Percentiles rank a stretch among this genome's conserved stretches.
Conservation (phyloP, 495 filamentous ascomycete genomes). For the Aspergillus avenaceus region DNA sequence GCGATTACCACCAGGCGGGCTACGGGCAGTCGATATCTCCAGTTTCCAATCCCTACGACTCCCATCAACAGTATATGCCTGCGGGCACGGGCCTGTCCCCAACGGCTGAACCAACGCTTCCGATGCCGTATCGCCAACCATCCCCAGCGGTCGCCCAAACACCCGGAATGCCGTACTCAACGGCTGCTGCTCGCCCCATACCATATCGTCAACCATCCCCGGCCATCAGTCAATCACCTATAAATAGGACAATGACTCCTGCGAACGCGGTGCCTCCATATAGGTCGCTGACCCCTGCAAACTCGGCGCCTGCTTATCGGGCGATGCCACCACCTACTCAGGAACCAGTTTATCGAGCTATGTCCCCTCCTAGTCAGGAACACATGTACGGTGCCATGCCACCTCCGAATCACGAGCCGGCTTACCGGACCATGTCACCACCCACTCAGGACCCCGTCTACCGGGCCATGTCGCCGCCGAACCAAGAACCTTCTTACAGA, state of each 20-base stretch:
- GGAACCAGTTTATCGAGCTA: background rate
- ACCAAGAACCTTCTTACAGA: background rate
- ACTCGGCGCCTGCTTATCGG: background rate
- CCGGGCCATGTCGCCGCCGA: constrained; percentile 18
- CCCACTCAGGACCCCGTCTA: background rate
- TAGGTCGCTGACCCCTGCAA: background rate
- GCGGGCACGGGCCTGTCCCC: constrained; percentile 5
- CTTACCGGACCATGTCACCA: background rate
- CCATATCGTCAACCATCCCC: constrained; percentile 13
- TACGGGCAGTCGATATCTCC: constrained; percentile 14
- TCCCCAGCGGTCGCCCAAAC: constrained; percentile 24
- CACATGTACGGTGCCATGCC: too few species aligned
- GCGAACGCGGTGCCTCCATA: constrained; percentile 24
- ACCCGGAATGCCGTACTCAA: background rate
- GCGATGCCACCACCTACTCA: background rate
- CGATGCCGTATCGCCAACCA: constrained; percentile 25
- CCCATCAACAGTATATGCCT: constrained; percentile 14
- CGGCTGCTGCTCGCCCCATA: constrained; percentile 1
- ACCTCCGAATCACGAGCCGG: background rate
- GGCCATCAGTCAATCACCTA: constrained; percentile 15
- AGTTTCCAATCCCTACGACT: constrained; percentile 24
- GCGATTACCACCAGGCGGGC: constrained; percentile 18
- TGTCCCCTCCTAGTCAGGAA: constrained; percentile 23
- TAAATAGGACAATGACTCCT: constrained; percentile 24
- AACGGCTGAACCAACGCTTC: constrained; percentile 12